Conservation (phyloP, 1,139 yeast species). For the Pneumocystis sp. region DNA sequence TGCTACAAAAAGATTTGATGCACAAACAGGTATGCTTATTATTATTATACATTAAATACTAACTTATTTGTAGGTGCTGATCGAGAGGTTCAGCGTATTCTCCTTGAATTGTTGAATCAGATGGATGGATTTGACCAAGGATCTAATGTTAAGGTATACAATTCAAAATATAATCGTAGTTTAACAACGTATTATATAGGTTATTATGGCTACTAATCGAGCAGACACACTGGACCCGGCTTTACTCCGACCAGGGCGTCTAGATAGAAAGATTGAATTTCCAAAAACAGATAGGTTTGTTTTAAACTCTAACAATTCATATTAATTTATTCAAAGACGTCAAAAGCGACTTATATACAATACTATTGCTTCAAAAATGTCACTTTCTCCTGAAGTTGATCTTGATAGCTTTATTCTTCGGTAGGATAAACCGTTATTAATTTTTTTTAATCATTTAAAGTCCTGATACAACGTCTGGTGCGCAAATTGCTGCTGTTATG, state of each 20-base stretch:
- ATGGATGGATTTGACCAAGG: slow-evolving; percentile 99
- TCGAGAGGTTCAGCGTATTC: slow-evolving; percentile 95
- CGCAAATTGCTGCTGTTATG: slow-evolving; percentile 97
- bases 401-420: slow-evolving; percentile 86
- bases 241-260: slow-evolving; percentile 89
- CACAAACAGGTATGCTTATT: slow-evolving; percentile 51
- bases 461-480: slow-evolving; percentile 95
- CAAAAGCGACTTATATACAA: slow-evolving; percentile 93
- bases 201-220: slow-evolving; percentile 97
- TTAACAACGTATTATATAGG: slow-evolving; percentile 24
- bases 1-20: slow-evolving; percentile 97
- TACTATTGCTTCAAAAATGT: slow-evolving; percentile 94
- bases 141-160: slow-evolving; percentile 55
- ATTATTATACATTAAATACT: not conserved
- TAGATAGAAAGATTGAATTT: slow-evolving; percentile 94
- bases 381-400: slow-evolving; percentile 94
- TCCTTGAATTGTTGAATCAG: slow-evolving; percentile 88
- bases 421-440: not conserved
- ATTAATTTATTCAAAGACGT: slow-evolving; percentile 78
- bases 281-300: slow-evolving; percentile 29
- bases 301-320: not conserved
- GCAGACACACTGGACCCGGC: slow-evolving; percentile 98
- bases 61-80: slow-evolving; percentile 46
- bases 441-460: not conserved
- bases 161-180: not conserved